These are phyloP conservation scores for Calonectria pseudoreteaudii DNA, from an alignment of 2,329 filamentous ascomycete species.

Conservation along the genomic window DNA sequence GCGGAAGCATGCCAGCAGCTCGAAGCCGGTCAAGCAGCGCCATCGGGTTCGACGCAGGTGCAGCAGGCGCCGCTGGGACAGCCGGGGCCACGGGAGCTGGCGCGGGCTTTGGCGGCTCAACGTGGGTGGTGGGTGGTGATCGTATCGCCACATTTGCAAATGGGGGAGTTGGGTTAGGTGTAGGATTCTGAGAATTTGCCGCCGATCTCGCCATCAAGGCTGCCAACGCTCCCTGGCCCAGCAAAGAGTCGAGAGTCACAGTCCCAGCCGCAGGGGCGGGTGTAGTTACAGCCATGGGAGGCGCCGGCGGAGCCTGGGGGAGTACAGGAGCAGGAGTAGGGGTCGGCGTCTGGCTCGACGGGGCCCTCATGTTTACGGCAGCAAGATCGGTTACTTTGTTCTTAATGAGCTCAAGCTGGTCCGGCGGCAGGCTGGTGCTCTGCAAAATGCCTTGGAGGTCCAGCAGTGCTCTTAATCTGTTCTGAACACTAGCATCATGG, in stretches of 20 bases:
- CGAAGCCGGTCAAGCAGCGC: constrained; percentile 76
- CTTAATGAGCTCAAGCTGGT: constrained; percentile 86
- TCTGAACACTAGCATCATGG: constrained; percentile 80
- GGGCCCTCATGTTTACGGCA: constrained; percentile 69
- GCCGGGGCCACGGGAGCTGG: constrained; percentile 45
- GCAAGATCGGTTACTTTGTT: constrained; percentile 84
- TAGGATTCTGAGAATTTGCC: constrained; percentile 60
- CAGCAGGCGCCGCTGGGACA: constrained; percentile 50
- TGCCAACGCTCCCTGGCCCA: constrained; percentile 71
- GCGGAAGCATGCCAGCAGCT: constrained; percentile 72
- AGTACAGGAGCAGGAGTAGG: constrained; percentile 50
- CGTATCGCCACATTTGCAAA: constrained; percentile 56
- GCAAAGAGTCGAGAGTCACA: constrained; percentile 68
- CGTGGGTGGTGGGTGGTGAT: constrained; percentile 61
- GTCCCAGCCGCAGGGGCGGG: constrained; percentile 48
- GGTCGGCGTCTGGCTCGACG: constrained; percentile 56
- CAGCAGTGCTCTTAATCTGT: constrained; percentile 84
- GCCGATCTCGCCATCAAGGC: constrained; percentile 67
- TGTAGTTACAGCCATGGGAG: constrained; percentile 49
- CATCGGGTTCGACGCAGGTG: constrained; percentile 60
- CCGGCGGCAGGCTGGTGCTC: constrained; percentile 80
- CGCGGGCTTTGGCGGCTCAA: constrained; percentile 49
- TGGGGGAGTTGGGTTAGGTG: constrained; percentile 55
- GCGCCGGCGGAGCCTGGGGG: constrained; percentile 47
- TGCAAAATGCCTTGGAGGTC: constrained; percentile 82